Conservation (phyloP, 2,329 filamentous ascomycete species). For the Sporothrix phasma region DNA sequence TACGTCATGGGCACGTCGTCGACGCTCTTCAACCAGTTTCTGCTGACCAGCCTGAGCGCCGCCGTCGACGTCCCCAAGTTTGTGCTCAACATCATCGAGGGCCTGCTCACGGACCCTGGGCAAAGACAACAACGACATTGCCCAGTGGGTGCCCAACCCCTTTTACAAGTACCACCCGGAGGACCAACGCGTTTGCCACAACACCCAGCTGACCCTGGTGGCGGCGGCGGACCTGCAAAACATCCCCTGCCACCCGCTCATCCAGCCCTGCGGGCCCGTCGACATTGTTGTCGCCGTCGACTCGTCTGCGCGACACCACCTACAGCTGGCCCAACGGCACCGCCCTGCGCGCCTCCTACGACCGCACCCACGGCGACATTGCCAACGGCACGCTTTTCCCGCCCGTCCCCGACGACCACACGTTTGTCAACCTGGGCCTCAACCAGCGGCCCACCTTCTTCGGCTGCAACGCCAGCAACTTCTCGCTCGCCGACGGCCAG, state of each 20-base stretch:
- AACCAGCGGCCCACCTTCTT: conserved; percentile 54
- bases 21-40: conserved; percentile 71
- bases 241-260: conserved; percentile 41
- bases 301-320: conserved; percentile 50
- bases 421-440: conserved; percentile 47
- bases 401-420: conserved; percentile 42
- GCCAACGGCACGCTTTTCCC: conserved; percentile 49
- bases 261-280: conserved; percentile 41
- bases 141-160: conserved; percentile 50
- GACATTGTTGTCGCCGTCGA: conserved; percentile 58
- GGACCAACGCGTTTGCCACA: conserved; percentile 29
- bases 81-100: conserved; percentile 40
- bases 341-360: conserved; percentile 47
- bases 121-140: conserved; percentile 38
- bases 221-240: conserved; percentile 43
- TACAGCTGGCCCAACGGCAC: conserved; percentile 51
- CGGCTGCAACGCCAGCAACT: conserved; percentile 41
- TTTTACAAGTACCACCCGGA: conserved; percentile 42
- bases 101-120: conserved; percentile 48
- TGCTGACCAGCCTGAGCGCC: conserved; percentile 51
- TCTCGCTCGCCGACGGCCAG: conserved; percentile 20
- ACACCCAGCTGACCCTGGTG: conserved; percentile 36
- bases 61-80: conserved; percentile 35
- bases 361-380: conserved; percentile 38
- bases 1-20: conserved; percentile 81